Percentiles rank a stretch among this genome's conserved stretches.
phyloP scores from a whole-genome alignment of 73 alveolate species.

The Durusdinium trenchii region DNA sequence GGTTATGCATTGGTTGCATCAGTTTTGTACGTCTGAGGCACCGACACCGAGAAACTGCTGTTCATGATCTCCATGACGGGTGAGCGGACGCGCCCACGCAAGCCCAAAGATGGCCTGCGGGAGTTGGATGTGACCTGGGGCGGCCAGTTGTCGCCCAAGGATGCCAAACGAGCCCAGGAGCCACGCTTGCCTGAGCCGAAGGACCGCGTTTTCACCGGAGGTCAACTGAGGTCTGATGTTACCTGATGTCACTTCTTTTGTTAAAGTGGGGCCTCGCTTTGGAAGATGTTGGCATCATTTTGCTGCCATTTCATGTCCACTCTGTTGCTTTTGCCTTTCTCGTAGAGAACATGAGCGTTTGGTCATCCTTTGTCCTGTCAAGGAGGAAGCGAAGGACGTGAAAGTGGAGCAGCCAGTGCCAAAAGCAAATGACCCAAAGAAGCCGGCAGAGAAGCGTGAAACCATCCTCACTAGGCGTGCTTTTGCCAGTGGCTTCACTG shows the following conservation, averaged over 20 bases:
- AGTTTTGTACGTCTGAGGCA: too few species aligned
- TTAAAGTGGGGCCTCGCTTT: not conserved
- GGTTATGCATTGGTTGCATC: too few species aligned
- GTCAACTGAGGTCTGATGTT: not conserved
- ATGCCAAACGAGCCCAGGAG: not conserved
- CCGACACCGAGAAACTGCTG: conserved; percentile 47
- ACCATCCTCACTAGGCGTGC: conserved; percentile 49
- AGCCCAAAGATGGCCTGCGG: conserved; percentile 55
- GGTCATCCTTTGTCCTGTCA: too few species aligned
- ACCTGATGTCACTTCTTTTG: not conserved
- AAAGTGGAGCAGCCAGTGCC: conserved; percentile 61
- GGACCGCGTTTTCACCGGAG: not conserved
- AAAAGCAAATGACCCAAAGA: not conserved
- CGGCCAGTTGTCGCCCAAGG: conserved; percentile 67
- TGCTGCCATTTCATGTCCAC: too few species aligned
- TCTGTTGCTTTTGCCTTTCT: too few species aligned
- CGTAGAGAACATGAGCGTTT: too few species aligned
- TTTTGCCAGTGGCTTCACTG: conserved; percentile 32
- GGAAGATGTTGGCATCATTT: not conserved
- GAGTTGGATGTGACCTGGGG: conserved; percentile 59
- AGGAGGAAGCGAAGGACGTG: not conserved
- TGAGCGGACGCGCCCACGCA: conserved; percentile 74
- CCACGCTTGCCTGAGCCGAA: conserved; percentile 18
- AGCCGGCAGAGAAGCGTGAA: conserved; percentile 11
- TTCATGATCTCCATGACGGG: conserved; percentile 57